phyloP scores from a whole-genome alignment of 176 grass and related monocot species.

The Oryza glumipatula region DNA sequence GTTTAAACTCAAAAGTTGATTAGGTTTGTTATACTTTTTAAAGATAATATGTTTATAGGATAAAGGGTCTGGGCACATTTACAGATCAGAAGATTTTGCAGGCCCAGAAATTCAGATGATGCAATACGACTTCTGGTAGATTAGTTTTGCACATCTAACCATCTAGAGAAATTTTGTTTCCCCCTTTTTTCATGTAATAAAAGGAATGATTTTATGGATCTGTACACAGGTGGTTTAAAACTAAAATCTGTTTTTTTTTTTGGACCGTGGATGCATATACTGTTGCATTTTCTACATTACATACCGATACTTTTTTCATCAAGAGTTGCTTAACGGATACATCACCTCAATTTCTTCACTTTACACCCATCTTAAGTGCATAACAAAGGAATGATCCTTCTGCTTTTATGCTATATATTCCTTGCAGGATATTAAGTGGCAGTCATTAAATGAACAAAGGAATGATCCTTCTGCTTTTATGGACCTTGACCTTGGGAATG shows the following conservation, averaged over 20 bases:
- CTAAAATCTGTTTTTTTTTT: neutral
- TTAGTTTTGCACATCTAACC: neutral
- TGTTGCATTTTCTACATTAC: conserved; percentile 9
- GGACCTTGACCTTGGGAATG: conserved; percentile 46
- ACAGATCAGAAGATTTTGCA: neutral
- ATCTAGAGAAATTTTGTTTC: neutral
- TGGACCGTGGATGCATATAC: neutral
- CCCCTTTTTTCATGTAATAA: neutral
- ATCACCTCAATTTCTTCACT: neutral
- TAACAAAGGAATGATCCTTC: no score
- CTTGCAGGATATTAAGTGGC: conserved; percentile 80
- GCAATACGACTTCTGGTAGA: conserved; percentile 4
- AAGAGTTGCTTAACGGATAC: neutral
- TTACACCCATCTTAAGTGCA: conserved; percentile 22
- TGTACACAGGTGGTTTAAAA: neutral
- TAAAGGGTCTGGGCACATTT: neutral
- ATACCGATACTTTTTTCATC: neutral
- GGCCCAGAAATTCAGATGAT: neutral
- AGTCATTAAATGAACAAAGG: conserved; percentile 59
- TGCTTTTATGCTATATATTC: neutral
- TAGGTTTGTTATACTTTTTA: neutral
- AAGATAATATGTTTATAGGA: neutral
- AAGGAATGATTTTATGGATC: neutral
- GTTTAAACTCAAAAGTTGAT: conserved; percentile 3
- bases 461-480: conserved; percentile 59